phyloP scores from a whole-genome alignment of 1,284 basidiomycete species.

The Apiotrichum mycotoxinovorans region DNA sequence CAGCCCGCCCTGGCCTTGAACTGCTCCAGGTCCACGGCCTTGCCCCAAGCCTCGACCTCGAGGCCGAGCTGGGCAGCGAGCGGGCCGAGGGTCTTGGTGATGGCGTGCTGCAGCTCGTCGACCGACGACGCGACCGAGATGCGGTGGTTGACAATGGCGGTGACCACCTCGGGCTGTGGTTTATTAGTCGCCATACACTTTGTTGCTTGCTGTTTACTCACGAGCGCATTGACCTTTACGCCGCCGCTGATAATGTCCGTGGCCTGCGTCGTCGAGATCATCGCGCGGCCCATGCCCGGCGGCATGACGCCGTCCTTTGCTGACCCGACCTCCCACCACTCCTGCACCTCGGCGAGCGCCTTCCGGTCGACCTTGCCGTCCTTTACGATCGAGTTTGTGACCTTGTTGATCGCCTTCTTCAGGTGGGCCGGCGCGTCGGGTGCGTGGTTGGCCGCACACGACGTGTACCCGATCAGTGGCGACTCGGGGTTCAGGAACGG shows the following conservation, averaged over 20 bases:
- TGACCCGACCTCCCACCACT: constrained; percentile 26
- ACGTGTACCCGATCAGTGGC: constrained; percentile 26
- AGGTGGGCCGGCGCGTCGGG: constrained; percentile 26
- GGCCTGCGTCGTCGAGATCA: constrained; percentile 44
- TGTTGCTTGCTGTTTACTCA: neutral
- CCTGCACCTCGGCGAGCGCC: constrained; percentile 32
- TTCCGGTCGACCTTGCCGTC: constrained; percentile 28
- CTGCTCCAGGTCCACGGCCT: constrained; percentile 21
- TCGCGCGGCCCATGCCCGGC: constrained; percentile 23
- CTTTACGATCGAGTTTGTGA: constrained; percentile 24
- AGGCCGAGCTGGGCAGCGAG: constrained; percentile 40
- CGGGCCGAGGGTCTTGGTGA: constrained; percentile 30
- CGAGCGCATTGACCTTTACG: constrained; percentile 45
- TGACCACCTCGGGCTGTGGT: constrained; percentile 42
- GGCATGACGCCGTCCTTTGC: constrained; percentile 10
- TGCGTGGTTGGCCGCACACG: constrained; percentile 35
- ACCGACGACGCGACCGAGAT: constrained; percentile 40
- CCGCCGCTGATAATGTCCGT: constrained; percentile 45
- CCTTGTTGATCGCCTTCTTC: constrained; percentile 25
- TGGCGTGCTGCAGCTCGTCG: constrained; percentile 32
- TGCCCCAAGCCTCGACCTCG: constrained; percentile 38
- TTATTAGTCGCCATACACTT: too few relatives aligned
- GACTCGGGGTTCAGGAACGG: constrained; percentile 30
- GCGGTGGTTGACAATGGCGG: constrained; percentile 46
- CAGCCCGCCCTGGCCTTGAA: constrained; percentile 14